Conservation (phyloP, 139 green algal genomes). For the Yamagishiella unicocca region DNA sequence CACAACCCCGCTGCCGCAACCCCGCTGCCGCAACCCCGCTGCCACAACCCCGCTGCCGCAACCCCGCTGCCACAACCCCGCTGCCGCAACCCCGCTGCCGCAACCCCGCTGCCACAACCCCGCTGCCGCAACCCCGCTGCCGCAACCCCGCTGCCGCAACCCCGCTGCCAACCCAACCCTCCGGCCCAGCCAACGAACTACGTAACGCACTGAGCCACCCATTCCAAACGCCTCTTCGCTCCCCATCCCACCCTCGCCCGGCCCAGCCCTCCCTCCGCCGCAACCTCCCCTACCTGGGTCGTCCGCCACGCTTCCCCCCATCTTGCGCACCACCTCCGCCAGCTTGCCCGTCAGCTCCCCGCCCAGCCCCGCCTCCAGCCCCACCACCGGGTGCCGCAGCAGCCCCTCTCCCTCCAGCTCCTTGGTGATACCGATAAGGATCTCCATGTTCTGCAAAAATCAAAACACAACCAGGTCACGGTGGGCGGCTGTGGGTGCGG, state of each 20-base stretch:
- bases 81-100: too few species aligned
- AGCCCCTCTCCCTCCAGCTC: conserved; percentile 71
- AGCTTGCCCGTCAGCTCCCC: conserved; percentile 47
- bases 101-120: too few species aligned
- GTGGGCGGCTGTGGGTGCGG: not conserved
- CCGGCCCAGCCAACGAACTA: too few species aligned
- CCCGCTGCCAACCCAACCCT: too few species aligned
- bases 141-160: too few species aligned
- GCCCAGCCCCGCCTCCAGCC: conserved; percentile 60
- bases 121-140: too few species aligned
- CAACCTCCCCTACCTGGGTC: conserved; percentile 43
- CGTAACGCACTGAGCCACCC: too few species aligned
- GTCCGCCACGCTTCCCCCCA: conserved; percentile 56
- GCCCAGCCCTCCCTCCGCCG: not conserved
- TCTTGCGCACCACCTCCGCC: conserved; percentile 53
- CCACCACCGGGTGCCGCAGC: conserved; percentile 64
- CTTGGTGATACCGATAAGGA: conserved; percentile 65
- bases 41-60: too few species aligned
- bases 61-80: too few species aligned
- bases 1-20: too few species aligned
- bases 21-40: too few species aligned
- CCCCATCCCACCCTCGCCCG: not conserved
- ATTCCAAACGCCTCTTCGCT: too few species aligned
- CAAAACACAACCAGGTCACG: not conserved
- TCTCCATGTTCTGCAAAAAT: conserved; percentile 74